Percentiles rank a stretch among this genome's conserved stretches.
Conservation (phyloP, 208 protist genomes). For the Angomonas deanei region DNA sequence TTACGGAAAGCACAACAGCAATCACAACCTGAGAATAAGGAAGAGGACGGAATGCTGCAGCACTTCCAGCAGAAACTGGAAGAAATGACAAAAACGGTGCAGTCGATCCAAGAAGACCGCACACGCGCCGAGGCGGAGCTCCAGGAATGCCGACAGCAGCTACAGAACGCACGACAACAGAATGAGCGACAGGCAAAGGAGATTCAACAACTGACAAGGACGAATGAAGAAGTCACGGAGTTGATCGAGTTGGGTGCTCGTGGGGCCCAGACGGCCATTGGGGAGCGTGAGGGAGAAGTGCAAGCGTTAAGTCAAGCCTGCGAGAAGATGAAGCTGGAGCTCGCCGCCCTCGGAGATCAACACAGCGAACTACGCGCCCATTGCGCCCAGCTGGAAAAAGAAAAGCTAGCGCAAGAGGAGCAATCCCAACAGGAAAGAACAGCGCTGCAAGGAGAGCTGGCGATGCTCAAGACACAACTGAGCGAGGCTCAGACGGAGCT, state of each 20-base stretch:
- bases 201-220: neutral
- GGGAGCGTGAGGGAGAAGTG: too few species aligned
- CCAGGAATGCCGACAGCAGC: neutral
- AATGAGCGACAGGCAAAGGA: conserved; percentile 3
- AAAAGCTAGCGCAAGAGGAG: too few species aligned
- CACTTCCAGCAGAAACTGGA: neutral
- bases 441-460: too few species aligned
- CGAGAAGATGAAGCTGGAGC: too few species aligned
- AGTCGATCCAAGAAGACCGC: neutral
- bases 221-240: neutral
- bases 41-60: neutral
- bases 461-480: too few species aligned
- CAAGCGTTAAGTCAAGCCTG: too few species aligned
- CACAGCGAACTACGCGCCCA: too few species aligned
- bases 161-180: neutral
- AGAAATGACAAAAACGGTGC: neutral
- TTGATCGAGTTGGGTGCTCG: neutral
- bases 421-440: too few species aligned
- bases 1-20: neutral
- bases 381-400: too few species aligned
- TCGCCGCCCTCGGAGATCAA: too few species aligned
- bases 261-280: conserved; percentile 11
- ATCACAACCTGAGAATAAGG: neutral
- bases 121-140: neutral
- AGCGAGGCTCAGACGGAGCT: too few species aligned